Conservation (phyloP, 345 rosid species). For the Isatis tinctoria region DNA sequence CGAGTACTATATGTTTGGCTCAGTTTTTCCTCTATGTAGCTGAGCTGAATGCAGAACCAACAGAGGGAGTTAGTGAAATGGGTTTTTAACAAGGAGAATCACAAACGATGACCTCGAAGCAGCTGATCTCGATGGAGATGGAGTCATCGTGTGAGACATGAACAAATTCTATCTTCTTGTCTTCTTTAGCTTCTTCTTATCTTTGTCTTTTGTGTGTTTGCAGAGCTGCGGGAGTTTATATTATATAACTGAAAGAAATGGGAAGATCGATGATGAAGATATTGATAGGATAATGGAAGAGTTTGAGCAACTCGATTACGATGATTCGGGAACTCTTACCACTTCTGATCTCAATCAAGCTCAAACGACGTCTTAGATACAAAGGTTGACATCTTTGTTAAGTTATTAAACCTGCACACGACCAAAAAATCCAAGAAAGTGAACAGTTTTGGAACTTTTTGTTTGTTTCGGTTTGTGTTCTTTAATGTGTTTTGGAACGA, state of each 20-base stretch:
- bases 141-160: constrained; percentile 58
- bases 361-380: background rate
- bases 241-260: constrained; percentile 65
- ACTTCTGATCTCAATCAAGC: background rate
- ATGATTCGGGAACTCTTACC: background rate
- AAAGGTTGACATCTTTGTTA: background rate
- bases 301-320: background rate
- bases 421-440: background rate
- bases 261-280: background rate
- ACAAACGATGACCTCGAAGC: constrained; percentile 63
- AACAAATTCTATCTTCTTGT: background rate
- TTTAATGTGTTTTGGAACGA: background rate
- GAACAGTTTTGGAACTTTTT: background rate
- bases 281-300: background rate
- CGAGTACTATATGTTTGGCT: constrained; percentile 56
- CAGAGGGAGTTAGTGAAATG: constrained; percentile 56
- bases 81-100: constrained; percentile 53
- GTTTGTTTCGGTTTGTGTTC: no score
- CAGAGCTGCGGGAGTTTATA: constrained; percentile 50
- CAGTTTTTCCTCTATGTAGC: constrained; percentile 65
- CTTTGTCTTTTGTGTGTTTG: background rate
- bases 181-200: background rate
- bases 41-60: constrained; percentile 58
- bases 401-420: background rate
- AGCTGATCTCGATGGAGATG: constrained; percentile 67